Evolutionary conservation across 352 stramenopile genomes (phyloP).

Genomic region (Phytophthora niederhauseri): DNA sequence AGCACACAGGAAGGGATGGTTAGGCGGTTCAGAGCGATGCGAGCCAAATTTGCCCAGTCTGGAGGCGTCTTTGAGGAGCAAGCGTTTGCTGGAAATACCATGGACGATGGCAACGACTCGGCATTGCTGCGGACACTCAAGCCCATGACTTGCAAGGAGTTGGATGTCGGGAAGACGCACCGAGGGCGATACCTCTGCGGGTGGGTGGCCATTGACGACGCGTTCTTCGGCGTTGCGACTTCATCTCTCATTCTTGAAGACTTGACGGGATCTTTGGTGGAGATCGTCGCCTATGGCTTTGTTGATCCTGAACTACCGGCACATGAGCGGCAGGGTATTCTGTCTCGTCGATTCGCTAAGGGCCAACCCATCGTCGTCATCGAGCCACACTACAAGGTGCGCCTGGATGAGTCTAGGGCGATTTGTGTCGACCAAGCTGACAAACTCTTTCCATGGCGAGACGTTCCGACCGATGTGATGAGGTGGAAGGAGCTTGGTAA

Average conservation of each 20-base stretch:
- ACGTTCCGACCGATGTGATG: slow-evolving; percentile 22
- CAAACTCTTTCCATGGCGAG: slow-evolving; percentile 26
- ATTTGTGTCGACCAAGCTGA: slow-evolving; percentile 29
- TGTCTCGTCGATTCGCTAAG: slow-evolving; percentile 27
- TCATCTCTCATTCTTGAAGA: slow-evolving; percentile 33
- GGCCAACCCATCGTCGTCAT: slow-evolving; percentile 30
- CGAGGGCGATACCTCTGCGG: slow-evolving; percentile 40
- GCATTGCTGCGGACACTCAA: slow-evolving; percentile 23
- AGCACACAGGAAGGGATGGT: slow-evolving; percentile 24
- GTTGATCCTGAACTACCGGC: slow-evolving; percentile 16
- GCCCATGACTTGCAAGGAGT: slow-evolving; percentile 30
- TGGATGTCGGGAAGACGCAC: slow-evolving; percentile 34
- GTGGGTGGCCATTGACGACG: slow-evolving; percentile 36
- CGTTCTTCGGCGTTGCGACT: slow-evolving; percentile 32
- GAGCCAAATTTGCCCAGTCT: slow-evolving; percentile 21
- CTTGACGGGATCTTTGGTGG: slow-evolving; percentile 33
- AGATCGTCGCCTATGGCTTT: slow-evolving; percentile 35
- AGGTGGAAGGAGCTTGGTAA: slow-evolving; percentile 38
- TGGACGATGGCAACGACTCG: background rate
- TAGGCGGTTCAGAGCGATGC: slow-evolving; percentile 30
- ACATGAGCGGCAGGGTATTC: slow-evolving; percentile 11
- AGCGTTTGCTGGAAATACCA: background rate
- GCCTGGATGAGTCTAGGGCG: slow-evolving; percentile 23
- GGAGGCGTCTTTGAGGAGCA: slow-evolving; percentile 25
- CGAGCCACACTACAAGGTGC: slow-evolving; percentile 43